These are phyloP conservation scores for Apiotrichum gamsii DNA, from an alignment of 1,284 basidiomycete species.

Conservation along the genomic window DNA sequence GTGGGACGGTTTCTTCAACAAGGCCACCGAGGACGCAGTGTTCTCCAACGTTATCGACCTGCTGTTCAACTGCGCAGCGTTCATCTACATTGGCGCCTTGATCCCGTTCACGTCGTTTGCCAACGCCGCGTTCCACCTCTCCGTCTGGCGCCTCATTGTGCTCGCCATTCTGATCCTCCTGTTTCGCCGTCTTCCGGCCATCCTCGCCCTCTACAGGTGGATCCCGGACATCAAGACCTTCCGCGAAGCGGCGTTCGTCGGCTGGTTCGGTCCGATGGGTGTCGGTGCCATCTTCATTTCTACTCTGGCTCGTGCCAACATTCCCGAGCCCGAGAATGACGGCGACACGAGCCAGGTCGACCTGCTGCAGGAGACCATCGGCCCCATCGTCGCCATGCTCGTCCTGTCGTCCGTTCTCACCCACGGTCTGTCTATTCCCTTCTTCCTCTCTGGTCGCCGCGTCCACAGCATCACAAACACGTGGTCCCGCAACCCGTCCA, in stretches of 20 bases:
- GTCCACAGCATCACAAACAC: constrained; percentile 83
- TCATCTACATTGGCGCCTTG: constrained; percentile 90
- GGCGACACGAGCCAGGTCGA: constrained; percentile 55
- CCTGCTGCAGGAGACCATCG: constrained; percentile 65
- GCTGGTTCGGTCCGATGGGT: constrained; percentile 85
- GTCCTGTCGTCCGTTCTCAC: constrained; percentile 75
- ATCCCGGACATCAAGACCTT: constrained; percentile 91
- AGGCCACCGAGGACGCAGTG: constrained; percentile 87
- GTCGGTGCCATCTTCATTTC: constrained; percentile 85
- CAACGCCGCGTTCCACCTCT: constrained; percentile 60
- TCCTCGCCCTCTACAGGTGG: constrained; percentile 74
- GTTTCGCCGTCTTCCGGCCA: constrained; percentile 72
- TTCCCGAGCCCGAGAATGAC: constrained; percentile 55
- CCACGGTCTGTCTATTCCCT: constrained; percentile 89
- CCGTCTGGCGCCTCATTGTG: constrained; percentile 74
- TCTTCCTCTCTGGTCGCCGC: constrained; percentile 79
- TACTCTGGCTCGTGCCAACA: constrained; percentile 67
- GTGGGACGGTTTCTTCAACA: constrained; percentile 98
- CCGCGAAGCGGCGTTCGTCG: constrained; percentile 68
- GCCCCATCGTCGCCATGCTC: constrained; percentile 86
- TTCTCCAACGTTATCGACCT: constrained; percentile 93
- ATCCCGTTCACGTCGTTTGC: constrained; percentile 81
- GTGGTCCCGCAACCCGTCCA: constrained; percentile 65
- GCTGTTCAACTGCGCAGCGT: constrained; percentile 78
- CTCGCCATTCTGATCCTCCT: constrained; percentile 71